Conservation (phyloP, 2,329 filamentous ascomycete species). For the Colletotrichum viniferum region DNA sequence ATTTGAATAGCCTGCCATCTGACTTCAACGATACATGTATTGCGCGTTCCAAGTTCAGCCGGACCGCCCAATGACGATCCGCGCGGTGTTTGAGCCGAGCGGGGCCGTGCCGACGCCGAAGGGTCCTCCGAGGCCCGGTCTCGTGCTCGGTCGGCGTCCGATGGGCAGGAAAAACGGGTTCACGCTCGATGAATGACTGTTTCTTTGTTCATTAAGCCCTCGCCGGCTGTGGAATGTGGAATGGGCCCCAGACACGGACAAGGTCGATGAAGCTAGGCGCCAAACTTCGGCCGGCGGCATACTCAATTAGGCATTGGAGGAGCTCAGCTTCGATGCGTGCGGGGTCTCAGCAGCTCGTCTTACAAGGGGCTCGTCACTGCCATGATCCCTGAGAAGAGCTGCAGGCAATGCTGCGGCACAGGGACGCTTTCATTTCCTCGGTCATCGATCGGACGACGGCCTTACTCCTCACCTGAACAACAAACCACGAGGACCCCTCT, state of each 20-base stretch:
- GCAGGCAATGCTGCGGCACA: neutral
- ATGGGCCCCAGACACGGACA: neutral
- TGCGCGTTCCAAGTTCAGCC: neutral
- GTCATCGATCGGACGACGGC: neutral
- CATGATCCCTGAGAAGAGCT: conserved; percentile 2
- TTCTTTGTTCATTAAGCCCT: too few species aligned
- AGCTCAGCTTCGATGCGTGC: neutral
- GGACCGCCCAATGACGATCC: neutral
- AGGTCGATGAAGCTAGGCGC: neutral
- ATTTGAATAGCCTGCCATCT: neutral
- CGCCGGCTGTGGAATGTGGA: neutral
- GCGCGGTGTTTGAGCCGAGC: neutral
- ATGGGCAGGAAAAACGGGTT: neutral
- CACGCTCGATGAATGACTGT: neutral
- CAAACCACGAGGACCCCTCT: neutral
- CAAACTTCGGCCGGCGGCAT: neutral
- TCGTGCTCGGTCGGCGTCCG: neutral
- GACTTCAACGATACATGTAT: neutral
- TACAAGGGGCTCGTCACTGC: neutral
- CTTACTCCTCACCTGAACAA: neutral
- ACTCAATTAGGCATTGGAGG: neutral
- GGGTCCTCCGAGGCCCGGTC: neutral
- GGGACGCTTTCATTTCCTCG: neutral
- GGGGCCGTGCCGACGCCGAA: neutral
- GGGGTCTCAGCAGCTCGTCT: neutral